These are phyloP conservation scores for Fusarium robinianum DNA, from an alignment of 2,329 filamentous ascomycete species.

Conservation along the genomic window DNA sequence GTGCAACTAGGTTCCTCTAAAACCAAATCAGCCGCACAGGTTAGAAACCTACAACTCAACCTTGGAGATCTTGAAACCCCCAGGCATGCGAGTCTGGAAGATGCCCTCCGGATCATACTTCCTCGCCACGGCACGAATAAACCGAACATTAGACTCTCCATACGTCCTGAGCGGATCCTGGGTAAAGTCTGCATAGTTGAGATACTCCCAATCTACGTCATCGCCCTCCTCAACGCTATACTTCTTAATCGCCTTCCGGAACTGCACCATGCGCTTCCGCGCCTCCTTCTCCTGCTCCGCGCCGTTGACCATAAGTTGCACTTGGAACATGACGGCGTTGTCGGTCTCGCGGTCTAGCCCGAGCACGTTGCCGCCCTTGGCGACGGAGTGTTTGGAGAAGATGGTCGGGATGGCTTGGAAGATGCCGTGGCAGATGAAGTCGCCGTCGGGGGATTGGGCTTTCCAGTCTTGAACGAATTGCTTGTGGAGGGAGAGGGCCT, in stretches of 20 bases:
- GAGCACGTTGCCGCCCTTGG: constrained; percentile 5
- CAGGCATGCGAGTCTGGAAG: constrained; percentile 38
- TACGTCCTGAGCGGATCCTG: constrained; percentile 45
- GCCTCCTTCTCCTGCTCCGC: constrained; percentile 3
- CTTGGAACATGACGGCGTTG: constrained; percentile 8
- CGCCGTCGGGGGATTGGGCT: constrained; percentile 5
- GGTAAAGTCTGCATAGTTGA: constrained; percentile 48
- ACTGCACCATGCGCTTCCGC: not conserved
- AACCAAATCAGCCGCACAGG: too few species aligned
- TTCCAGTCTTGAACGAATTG: constrained; percentile 15
- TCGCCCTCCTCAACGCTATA: not conserved
- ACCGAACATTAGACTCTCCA: constrained; percentile 41
- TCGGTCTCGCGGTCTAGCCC: constrained; percentile 7
- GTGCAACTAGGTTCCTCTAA: too few species aligned
- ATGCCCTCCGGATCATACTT: constrained; percentile 42
- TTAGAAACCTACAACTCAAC: constrained; percentile 7
- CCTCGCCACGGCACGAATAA: constrained; percentile 32
- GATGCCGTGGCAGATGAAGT: constrained; percentile 10
- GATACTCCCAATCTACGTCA: too few species aligned
- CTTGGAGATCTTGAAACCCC: constrained; percentile 39
- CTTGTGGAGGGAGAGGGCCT: constrained; percentile 6
- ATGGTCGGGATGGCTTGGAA: constrained; percentile 10
- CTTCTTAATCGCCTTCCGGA: constrained; percentile 3
- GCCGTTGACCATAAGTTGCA: constrained; percentile 6
- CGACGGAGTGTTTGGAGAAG: constrained; percentile 7